phyloP scores from a whole-genome alignment of 306 rosid genomes.

The Medicago arabica region DNA sequence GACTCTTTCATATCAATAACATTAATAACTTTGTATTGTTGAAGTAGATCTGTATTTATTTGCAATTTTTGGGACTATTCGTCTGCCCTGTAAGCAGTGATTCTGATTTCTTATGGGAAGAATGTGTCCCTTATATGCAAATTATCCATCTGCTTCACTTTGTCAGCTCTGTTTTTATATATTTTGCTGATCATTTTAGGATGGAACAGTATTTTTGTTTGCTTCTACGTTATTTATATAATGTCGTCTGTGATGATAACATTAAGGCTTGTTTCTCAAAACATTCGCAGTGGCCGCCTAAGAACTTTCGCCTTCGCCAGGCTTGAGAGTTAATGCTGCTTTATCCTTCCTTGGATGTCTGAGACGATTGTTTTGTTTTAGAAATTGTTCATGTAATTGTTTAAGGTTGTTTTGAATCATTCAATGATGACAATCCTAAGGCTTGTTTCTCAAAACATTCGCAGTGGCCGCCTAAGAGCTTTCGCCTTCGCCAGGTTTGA shows the following conservation, averaged over 20 bases:
- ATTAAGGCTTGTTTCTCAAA: slow-evolving; percentile 51
- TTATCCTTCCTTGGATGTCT: slow-evolving; percentile 57
- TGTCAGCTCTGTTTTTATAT: slow-evolving; percentile 40
- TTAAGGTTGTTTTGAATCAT: no score
- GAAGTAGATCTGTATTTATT: neutral
- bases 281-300: slow-evolving; percentile 60
- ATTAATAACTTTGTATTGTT: no score
- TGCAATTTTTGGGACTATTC: slow-evolving; percentile 15
- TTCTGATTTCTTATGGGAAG: slow-evolving; percentile 43
- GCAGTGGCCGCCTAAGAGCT: slow-evolving; percentile 14
- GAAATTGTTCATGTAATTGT: no score
- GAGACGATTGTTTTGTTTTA: neutral
- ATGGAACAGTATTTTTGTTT: slow-evolving; percentile 21
- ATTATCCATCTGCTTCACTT: slow-evolving; percentile 50
- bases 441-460: no score
- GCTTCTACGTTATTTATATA: no score
- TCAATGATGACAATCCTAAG: no score
- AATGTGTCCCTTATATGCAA: slow-evolving; percentile 40
- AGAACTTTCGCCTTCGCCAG: slow-evolving; percentile 52
- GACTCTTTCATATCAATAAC: slow-evolving; percentile 29
- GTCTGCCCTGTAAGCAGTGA: slow-evolving; percentile 47
- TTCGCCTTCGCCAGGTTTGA: slow-evolving; percentile 54
- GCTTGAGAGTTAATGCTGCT: slow-evolving; percentile 54
- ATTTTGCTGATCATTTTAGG: slow-evolving; percentile 52
- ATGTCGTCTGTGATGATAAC: slow-evolving; percentile 57